Conservation (phyloP, 768 basidiomycete genomes). For the Collybia mongolica region DNA sequence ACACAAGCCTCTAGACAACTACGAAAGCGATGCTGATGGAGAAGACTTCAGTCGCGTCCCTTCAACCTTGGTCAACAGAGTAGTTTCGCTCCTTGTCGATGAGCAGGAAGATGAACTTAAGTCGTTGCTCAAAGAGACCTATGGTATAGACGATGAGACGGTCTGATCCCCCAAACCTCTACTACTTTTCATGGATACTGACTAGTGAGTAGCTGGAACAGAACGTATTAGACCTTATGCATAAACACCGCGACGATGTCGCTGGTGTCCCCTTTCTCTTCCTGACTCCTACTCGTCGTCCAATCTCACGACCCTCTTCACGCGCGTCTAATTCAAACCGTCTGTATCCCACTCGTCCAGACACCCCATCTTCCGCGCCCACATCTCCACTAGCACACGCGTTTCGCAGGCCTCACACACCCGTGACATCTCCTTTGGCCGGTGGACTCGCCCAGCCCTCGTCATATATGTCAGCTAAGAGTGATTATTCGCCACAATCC, state of each 20-base stretch:
- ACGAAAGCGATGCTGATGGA: conserved; percentile 55
- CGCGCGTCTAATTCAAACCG: conserved; percentile 73
- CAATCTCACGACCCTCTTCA: conserved; percentile 78
- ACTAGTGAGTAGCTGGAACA: conserved; percentile 66
- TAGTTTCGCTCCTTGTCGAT: conserved; percentile 69
- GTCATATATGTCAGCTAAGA: conserved; percentile 58
- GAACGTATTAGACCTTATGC: conserved; percentile 92
- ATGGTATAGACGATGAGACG: conserved; percentile 66
- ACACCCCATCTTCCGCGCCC: conserved; percentile 75
- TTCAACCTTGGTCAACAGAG: conserved; percentile 62
- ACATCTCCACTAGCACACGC: conserved; percentile 72
- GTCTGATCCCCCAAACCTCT: conserved; percentile 38
- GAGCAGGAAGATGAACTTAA: conserved; percentile 92
- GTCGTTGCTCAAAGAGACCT: conserved; percentile 64
- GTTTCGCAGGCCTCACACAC: conserved; percentile 80
- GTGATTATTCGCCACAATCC: conserved; percentile 59
- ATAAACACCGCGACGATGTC: conserved; percentile 86
- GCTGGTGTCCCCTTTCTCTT: conserved; percentile 82
- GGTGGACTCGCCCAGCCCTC: conserved; percentile 41
- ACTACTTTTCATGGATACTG: conserved; percentile 10
- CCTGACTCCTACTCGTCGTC: conserved; percentile 76
- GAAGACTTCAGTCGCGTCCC: conserved; percentile 55
- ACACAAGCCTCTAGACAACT: conserved; percentile 58
- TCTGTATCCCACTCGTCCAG: conserved; percentile 61
- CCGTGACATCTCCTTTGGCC: conserved; percentile 74